These are phyloP conservation scores for Aureobasidium vineae DNA, from an alignment of 2,329 filamentous ascomycete genomes.

Conservation along the genomic window DNA sequence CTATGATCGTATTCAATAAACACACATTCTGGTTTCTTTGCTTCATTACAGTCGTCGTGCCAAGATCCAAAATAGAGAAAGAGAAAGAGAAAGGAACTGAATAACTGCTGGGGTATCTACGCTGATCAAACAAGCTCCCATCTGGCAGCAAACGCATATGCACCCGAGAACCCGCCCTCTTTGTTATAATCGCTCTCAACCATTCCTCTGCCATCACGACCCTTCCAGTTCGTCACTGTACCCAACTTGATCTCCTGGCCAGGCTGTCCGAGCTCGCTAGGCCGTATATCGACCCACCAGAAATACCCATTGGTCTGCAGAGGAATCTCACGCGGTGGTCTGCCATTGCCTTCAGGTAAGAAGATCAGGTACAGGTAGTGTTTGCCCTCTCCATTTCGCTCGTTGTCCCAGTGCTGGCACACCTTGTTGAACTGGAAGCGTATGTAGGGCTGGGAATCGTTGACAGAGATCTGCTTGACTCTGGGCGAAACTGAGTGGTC, in stretches of 20 bases:
- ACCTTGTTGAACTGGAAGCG: constrained; percentile 77
- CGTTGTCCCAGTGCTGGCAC: constrained; percentile 81
- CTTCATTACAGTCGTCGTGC: not conserved
- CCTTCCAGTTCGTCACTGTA: constrained; percentile 56
- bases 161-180: constrained; percentile 1
- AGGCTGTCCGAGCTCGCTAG: constrained; percentile 62
- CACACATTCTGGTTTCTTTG: constrained; percentile 24
- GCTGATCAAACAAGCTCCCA: constrained; percentile 52
- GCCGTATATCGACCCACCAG: constrained; percentile 75
- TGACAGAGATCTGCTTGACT: constrained; percentile 30
- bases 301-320: constrained; percentile 72
- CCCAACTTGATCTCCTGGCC: constrained; percentile 67
- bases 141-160: constrained; percentile 52
- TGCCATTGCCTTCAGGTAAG: constrained; percentile 64
- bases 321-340: constrained; percentile 65
- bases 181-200: constrained; percentile 35
- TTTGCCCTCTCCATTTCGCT: constrained; percentile 63
- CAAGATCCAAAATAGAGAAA: not conserved
- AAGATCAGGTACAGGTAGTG: constrained; percentile 68
- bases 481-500: constrained; percentile 62
- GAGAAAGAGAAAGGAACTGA: not conserved
- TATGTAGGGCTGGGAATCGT: constrained; percentile 34
- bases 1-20: constrained; percentile 15
- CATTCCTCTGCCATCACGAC: constrained; percentile 54
- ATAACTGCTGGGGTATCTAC: constrained; percentile 3